Evolutionary conservation across 148 eudicot genomes (phyloP), one percentile per base, ranked within the genome.

Genomic region (Spergularia bocconei): DNA sequence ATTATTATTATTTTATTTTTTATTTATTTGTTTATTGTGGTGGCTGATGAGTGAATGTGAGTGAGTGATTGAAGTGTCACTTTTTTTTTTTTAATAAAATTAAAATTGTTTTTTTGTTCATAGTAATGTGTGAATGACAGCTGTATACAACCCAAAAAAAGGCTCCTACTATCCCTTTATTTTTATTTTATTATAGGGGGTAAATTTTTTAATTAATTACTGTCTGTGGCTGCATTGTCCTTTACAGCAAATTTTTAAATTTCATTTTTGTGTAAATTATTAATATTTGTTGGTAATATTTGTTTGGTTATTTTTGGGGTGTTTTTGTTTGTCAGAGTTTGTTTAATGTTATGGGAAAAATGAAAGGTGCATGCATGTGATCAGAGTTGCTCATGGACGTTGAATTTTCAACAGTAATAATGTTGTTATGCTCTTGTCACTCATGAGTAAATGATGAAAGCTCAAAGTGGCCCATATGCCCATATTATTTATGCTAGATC

Each of bases 111-210:
- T 54, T 57, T 69, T 74, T 72, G 53, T n/a, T 9, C 29, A 39
- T 63, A 33, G 58, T 55, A 63, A 23, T 75, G 56, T 80, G 71
- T 75, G 82, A 23, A 54, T 19, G 69, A 71, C 82, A 79, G 82
- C 82, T 79, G 78, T 74, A 63, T 74, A 51, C 56, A 69, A 60
- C 82, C 82, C 60, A 60, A 23, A 5, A 58, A 79, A 73, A 73
- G 57, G 74, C 63, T 67, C 69, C 41, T 16, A 36, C 82, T 74
- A 68, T 59, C 16, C 39, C n/a, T 21, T 73, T 67, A 58, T 52
- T 29, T 47, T 55, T 14, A 13, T 23, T 71, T 66, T 6, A 11
- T 67, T 29, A 1, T 2, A 4, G n/a, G 69, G 77, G 61, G 12
- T 74, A 65, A 29, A 4, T 8, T 65, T 75, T 58, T 17, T 16